A percentile compares a stretch with the other conserved stretches of the same genome.
Evolutionary conservation across 208 protist genomes (phyloP).

Genomic region (Angomonas deanei): DNA sequence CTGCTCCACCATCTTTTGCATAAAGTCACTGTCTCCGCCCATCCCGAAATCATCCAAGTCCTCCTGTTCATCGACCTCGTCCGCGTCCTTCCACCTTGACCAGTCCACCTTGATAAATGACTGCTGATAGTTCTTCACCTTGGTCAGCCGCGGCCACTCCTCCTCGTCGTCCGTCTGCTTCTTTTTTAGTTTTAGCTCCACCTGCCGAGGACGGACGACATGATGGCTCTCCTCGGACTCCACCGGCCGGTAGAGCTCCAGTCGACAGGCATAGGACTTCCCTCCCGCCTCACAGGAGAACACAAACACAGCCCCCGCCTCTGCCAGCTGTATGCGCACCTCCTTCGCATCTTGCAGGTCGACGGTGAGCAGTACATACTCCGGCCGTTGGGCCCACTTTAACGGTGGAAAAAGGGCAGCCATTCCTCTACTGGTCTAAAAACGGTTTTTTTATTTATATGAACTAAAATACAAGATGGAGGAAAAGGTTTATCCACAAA

Average conservation of each 20-base stretch:
- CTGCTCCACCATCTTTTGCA: conserved; percentile 32
- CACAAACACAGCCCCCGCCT: conserved; percentile 39
- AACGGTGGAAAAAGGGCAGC: conserved; percentile 48
- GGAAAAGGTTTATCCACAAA: conserved; percentile 7
- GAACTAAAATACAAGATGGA: background rate
- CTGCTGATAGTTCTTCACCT: conserved; percentile 46
- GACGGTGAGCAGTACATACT: conserved; percentile 75
- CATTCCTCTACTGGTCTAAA: conserved; percentile 6
- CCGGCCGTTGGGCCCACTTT: conserved; percentile 78
- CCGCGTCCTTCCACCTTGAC: conserved; percentile 74
- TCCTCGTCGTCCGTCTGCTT: conserved; percentile 24
- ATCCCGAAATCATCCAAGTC: conserved; percentile 29
- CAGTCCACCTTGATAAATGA: conserved; percentile 81
- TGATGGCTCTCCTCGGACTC: conserved; percentile 70
- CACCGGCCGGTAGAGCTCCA: conserved; percentile 60
- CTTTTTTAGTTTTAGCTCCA: conserved; percentile 80
- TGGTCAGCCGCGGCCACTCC: conserved; percentile 74
- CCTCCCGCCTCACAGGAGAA: conserved; percentile 29
- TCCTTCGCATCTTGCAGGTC: conserved; percentile 66
- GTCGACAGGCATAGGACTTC: conserved; percentile 33
- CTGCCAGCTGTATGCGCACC: conserved; percentile 51
- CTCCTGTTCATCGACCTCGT: conserved; percentile 35
- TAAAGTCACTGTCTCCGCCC: conserved; percentile 15
- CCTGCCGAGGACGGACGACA: conserved; percentile 63
- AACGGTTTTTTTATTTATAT: conserved; percentile 14